Evolutionary conservation across 257 asterid genomes (phyloP).

Genomic region (Solanum tacnaense): DNA sequence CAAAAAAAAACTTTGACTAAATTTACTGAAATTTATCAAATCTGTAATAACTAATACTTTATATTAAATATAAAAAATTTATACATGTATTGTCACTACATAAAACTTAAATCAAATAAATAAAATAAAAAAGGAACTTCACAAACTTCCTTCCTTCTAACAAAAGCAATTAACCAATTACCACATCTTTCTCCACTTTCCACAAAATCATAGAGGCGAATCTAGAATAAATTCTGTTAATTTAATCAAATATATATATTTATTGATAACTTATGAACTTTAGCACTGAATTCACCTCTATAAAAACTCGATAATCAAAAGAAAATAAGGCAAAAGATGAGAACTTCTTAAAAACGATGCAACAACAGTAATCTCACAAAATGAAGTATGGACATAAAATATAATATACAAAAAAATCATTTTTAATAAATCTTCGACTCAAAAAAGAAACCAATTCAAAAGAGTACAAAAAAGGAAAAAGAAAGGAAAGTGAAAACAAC

Average conservation of each 20-base stretch:
- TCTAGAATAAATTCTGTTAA: not conserved
- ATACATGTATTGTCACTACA: not conserved
- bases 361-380: not conserved
- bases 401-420: not conserved
- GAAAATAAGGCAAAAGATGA: not conserved
- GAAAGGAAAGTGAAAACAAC: not conserved
- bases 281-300: not conserved
- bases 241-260: not conserved
- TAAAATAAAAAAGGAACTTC: not conserved
- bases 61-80: not conserved
- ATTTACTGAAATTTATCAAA: not conserved
- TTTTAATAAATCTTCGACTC: rapidly evolving
- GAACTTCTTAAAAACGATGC: not conserved
- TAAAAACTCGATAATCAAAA: not conserved
- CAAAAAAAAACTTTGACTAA: not conserved
- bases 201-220: not conserved
- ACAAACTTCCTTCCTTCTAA: not conserved
- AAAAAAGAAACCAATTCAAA: not conserved
- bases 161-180: not conserved
- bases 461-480: not conserved
- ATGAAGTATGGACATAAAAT: not conserved
- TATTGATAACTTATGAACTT: not conserved
- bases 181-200: not conserved
- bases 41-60: not conserved
- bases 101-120: not conserved